Conservation (phyloP, 192 early-diverging fungal species). For the Coemansia sp. region DNA sequence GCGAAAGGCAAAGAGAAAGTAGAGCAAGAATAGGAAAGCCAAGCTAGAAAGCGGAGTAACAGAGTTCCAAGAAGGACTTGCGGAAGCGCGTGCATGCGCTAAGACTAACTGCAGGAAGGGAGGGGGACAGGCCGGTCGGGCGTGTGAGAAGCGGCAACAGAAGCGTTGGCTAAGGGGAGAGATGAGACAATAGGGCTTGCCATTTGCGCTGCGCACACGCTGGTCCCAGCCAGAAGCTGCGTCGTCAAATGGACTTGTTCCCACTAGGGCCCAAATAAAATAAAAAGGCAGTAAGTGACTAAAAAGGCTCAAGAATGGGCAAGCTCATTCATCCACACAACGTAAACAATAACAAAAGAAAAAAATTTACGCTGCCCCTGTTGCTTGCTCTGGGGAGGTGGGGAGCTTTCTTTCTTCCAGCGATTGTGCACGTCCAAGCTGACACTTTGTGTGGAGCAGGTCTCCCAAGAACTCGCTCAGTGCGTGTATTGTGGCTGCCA, state of each 20-base stretch:
- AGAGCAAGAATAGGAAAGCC: no score
- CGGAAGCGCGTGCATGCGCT: not conserved
- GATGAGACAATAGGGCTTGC: not conserved
- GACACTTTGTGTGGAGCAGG: not conserved
- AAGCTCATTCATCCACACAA: not conserved
- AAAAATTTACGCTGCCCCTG: conserved; percentile 8
- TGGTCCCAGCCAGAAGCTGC: not conserved
- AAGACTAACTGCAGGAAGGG: not conserved
- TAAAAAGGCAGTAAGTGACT: not conserved
- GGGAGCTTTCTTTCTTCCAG: not conserved
- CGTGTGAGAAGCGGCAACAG: conserved; percentile 3
- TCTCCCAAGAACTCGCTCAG: not conserved
- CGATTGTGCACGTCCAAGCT: not conserved
- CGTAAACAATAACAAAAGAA: conserved; percentile 20
- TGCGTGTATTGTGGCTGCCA: not conserved
- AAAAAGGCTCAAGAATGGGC: not conserved
- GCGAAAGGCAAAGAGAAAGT: not conserved
- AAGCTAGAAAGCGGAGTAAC: not conserved
- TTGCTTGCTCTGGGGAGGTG: not conserved
- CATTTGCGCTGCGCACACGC: not conserved
- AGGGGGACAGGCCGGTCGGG: not conserved
- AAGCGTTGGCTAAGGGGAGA: not conserved
- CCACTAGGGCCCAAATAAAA: not conserved
- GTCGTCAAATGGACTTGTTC: not conserved
- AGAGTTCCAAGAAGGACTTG: not conserved